Percentiles rank a stretch among this genome's conserved stretches.
Conservation (phyloP, 2,329 filamentous ascomycete genomes). For the Orbilia blumenaviensis region DNA sequence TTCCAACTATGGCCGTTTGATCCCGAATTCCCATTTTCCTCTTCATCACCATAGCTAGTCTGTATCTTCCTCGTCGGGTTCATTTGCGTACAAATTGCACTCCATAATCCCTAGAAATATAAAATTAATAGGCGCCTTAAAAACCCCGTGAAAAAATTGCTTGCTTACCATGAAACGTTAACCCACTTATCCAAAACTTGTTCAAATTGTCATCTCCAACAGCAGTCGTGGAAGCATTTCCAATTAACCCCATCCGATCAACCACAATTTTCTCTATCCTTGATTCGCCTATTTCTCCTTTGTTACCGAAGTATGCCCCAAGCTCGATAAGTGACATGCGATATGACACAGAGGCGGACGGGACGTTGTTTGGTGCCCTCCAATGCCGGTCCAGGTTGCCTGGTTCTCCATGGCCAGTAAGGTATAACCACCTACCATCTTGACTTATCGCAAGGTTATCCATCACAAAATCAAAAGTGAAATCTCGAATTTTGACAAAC, state of each 20-base stretch:
- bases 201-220: constrained; percentile 35
- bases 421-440: constrained; percentile 39
- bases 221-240: constrained; percentile 39
- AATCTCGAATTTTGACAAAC: constrained; percentile 16
- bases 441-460: constrained; percentile 35
- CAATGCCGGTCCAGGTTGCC: constrained; percentile 25
- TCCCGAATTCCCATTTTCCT: no score
- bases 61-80: neutral
- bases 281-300: constrained; percentile 31
- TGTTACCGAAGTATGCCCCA: constrained; percentile 28
- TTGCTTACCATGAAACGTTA: constrained; percentile 27
- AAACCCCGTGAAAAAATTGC: neutral
- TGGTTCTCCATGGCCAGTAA: constrained; percentile 42
- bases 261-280: constrained; percentile 38
- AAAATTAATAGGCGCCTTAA: neutral
- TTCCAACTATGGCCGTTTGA: no score
- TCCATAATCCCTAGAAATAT: neutral
- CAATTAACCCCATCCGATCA: constrained; percentile 25
- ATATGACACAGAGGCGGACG: constrained; percentile 28
- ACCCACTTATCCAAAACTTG: constrained; percentile 35
- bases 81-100: neutral
- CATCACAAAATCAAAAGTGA: constrained; percentile 39
- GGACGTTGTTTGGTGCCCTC: neutral
- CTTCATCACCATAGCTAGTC: neutral
- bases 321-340: constrained; percentile 36